Evolutionary conservation across 2,329 filamentous ascomycete species (phyloP).

Genomic region (Lachnellula willkommii): DNA sequence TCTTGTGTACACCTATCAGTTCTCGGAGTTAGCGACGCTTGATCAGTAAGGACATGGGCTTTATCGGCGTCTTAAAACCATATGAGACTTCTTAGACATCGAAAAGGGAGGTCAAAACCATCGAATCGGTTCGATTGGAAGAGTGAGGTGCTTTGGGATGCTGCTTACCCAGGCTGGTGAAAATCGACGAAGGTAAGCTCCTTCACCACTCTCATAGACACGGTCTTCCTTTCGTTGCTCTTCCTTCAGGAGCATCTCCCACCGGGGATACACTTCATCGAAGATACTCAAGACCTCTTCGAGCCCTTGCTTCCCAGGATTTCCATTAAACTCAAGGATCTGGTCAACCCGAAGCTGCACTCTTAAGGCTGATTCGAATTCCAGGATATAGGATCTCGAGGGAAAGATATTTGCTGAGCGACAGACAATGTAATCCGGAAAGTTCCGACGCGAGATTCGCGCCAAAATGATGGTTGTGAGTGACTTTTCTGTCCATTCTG

Average conservation of each 20-base stretch:
- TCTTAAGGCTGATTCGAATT: slow-evolving; percentile 82
- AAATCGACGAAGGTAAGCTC: slow-evolving; percentile 81
- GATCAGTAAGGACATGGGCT: too few species aligned
- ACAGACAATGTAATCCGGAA: slow-evolving; percentile 85
- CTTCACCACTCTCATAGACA: slow-evolving; percentile 76
- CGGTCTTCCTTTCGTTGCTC: slow-evolving; percentile 73
- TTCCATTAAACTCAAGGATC: slow-evolving; percentile 73
- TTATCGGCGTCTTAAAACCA: too few species aligned
- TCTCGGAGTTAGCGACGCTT: too few species aligned
- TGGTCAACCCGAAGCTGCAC: slow-evolving; percentile 77
- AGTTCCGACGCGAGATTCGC: slow-evolving; percentile 81
- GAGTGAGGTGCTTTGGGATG: too few species aligned
- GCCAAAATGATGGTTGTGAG: slow-evolving; percentile 91
- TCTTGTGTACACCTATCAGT: slow-evolving; percentile 63
- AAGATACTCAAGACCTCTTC: slow-evolving; percentile 67
- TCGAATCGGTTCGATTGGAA: too few species aligned
- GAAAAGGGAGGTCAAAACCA: too few species aligned
- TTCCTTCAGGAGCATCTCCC: slow-evolving; percentile 66
- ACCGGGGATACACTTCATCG: slow-evolving; percentile 71
- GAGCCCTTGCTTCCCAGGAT: slow-evolving; percentile 59
- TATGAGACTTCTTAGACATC: too few species aligned
- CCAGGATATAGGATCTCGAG: slow-evolving; percentile 67
- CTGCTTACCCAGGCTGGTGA: slow-evolving; percentile 68
- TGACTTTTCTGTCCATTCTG: slow-evolving; percentile 96
- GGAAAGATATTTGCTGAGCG: slow-evolving; percentile 84